Conservation (phyloP, 1,139 yeast species). For the Nadsonia starkeyi-henricii region DNA sequence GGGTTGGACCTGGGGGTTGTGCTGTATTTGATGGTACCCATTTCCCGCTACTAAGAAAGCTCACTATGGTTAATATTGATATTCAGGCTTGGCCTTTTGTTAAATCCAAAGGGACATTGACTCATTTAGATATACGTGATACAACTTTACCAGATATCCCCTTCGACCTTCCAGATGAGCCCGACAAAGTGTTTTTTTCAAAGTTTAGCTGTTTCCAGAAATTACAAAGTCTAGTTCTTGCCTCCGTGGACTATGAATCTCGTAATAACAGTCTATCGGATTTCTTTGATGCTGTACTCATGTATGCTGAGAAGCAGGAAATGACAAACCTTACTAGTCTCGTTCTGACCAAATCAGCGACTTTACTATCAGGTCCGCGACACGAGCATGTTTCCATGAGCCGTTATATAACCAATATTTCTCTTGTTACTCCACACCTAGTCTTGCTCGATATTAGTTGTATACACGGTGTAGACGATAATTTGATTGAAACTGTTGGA, state of each 20-base stretch:
- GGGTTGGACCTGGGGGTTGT: neutral
- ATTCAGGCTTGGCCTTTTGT: neutral
- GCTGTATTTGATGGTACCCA: neutral
- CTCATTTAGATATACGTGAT: neutral
- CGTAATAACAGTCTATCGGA: neutral
- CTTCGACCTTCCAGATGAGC: neutral
- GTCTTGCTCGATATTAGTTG: neutral
- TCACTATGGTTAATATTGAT: neutral
- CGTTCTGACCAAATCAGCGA: neutral
- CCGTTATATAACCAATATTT: too few species aligned
- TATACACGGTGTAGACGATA: neutral
- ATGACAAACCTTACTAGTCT: neutral
- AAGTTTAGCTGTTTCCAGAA: neutral
- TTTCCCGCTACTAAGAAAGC: neutral
- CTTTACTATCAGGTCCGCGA: neutral
- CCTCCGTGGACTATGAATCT: neutral
- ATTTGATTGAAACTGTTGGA: neutral
- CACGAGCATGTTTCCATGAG: too few species aligned
- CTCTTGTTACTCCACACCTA: neutral
- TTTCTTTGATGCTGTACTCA: neutral
- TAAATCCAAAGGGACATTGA: neutral
- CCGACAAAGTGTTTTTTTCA: neutral
- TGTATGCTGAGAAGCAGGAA: neutral
- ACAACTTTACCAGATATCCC: neutral
- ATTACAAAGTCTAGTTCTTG: neutral